A percentile compares a stretch with the other conserved stretches of the same genome.
phyloP scores from a whole-genome alignment of 176 grass and related monocot species.

The Aegilops umbellulata region DNA sequence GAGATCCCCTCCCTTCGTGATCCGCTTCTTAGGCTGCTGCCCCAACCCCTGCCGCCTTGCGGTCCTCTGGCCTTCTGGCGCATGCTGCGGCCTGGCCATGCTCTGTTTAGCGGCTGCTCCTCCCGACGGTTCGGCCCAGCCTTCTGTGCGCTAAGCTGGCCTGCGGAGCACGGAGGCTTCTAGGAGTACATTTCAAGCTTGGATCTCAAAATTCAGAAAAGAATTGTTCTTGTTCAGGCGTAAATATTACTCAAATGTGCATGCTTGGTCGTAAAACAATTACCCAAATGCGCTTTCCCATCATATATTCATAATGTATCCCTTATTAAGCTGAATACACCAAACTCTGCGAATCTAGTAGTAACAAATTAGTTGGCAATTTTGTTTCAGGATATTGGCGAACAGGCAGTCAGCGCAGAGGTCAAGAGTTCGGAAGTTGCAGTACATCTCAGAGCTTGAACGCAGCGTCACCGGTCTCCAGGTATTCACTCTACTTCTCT shows the following conservation, averaged over 20 bases:
- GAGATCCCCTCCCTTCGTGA: too few relatives aligned
- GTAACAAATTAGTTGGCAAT: not conserved
- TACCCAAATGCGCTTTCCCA: not conserved
- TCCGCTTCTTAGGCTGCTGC: too few relatives aligned
- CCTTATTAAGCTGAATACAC: not conserved
- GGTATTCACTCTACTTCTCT: slow-evolving; percentile 34
- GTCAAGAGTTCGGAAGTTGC: slow-evolving; percentile 91
- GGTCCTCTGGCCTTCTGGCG: too few relatives aligned
- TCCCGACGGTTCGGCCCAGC: too few relatives aligned
- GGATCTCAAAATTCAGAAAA: not conserved
- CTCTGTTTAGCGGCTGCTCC: too few relatives aligned
- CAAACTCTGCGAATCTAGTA: not conserved
- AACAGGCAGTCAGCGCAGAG: slow-evolving; percentile 98
- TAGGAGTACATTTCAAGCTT: not conserved
- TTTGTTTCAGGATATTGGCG: slow-evolving; percentile 70
- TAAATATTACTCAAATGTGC: not conserved
- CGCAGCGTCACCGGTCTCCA: slow-evolving; percentile 89
- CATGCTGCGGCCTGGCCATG: too few relatives aligned
- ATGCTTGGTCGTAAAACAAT: not conserved
- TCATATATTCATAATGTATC: not conserved
- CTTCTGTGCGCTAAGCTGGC: too few relatives aligned
- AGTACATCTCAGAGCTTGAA: slow-evolving; percentile 96
- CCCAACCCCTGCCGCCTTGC: too few relatives aligned
- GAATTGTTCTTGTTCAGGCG: not conserved
- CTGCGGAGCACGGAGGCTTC: too few relatives aligned